Evolutionary conservation across 257 asterid species (phyloP), one percentile per base, ranked within the genome.

Genomic region (Ilex aquifolium): DNA sequence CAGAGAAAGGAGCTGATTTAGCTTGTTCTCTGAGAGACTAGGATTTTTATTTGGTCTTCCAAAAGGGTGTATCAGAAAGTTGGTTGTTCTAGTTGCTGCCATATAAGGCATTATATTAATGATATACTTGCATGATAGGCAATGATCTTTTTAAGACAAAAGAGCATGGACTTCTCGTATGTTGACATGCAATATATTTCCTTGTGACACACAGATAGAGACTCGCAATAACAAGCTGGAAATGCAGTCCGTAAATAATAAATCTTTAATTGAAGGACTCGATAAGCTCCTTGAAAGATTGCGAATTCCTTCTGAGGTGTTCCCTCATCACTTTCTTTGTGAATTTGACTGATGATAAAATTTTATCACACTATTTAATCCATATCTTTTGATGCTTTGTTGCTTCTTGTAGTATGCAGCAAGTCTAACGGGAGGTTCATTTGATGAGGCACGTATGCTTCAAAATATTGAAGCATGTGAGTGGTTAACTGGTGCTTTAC

Each of bases 241-340:
- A 83, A 80, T 87, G 97, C 97, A 90, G 75, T 87, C 99, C 30
- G 83, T 84, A 63, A 93, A 93, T 82, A 93, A 93, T 81, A 87
- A 84, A 79, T 65, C 85, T 49, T 78, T 93, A 67, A 79, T 90
- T 69, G 99, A 87, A 83, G 96, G 87, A 78, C 96, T 93, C 42
- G 97, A 93, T 63, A 85, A 78, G 80, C 97, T 90, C 79, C 86
- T 90, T 65, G 95, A 84, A 69, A 86, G 82, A 79, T 67, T 93
- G 65, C 76, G 74, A 54, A 90, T 87, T 77, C 96, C 96, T 59
- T 60, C 95, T 29, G 90, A 93, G 99, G 99, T 93, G 64, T 65
- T 71, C 49, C 32, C 32, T 32, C 61, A 60, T 15, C 27, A 16
- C 56, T 50, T 36, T 65, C 42, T 56, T 51, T 63, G 15, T 53